These are phyloP conservation scores for Aspergillus heteromorphus DNA, from an alignment of 495 filamentous ascomycete species.

Conservation along the genomic window DNA sequence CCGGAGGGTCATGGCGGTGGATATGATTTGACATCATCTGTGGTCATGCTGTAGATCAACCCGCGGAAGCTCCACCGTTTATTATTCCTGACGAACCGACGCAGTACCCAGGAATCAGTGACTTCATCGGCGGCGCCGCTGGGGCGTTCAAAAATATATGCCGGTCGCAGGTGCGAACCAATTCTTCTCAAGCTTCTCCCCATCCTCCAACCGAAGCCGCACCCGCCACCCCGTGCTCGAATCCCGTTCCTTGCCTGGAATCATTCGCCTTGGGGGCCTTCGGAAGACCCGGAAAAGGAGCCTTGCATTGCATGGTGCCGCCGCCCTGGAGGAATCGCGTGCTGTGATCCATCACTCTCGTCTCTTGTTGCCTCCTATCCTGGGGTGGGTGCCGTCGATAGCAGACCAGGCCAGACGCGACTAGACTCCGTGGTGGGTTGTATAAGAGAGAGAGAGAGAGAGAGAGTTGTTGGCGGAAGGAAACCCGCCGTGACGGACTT, in stretches of 20 bases:
- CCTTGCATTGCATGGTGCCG: background rate
- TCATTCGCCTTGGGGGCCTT: background rate
- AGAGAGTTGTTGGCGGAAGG: background rate
- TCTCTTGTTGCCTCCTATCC: too few species aligned
- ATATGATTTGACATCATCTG: constrained; percentile 9
- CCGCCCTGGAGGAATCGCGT: background rate
- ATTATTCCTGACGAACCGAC: background rate
- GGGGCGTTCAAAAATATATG: background rate
- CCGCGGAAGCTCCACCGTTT: constrained; percentile 2
- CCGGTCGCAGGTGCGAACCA: background rate
- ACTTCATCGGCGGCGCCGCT: constrained; percentile 5
- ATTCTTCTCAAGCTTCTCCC: background rate
- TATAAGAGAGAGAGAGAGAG: background rate
- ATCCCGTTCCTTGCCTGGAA: background rate
- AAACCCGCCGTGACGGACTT: background rate
- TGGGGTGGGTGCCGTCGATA: too few species aligned
- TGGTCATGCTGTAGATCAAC: background rate
- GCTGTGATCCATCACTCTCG: too few species aligned
- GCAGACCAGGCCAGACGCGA: too few species aligned
- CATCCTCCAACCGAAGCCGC: background rate
- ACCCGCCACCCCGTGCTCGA: background rate
- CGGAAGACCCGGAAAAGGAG: constrained; percentile 1
- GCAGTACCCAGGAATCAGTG: constrained; percentile 2
- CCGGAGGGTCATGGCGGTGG: background rate
- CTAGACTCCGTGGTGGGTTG: too few species aligned